These are phyloP conservation scores for Agroathelia rolfsii DNA, from an alignment of 1,284 basidiomycete species.

Conservation along the genomic window DNA sequence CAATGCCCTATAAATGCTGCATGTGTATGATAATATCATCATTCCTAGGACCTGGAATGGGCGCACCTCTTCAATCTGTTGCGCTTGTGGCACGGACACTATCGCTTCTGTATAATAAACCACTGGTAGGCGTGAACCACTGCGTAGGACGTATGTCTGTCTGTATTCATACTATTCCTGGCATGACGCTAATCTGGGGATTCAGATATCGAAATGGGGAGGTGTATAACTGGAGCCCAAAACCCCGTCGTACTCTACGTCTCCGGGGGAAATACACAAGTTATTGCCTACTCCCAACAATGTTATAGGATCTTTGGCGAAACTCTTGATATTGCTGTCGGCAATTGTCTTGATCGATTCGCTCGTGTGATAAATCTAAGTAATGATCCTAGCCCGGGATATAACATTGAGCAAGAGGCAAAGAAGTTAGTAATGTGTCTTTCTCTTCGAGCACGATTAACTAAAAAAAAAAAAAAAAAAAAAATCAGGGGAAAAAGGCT, in stretches of 20 bases:
- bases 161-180: slow-evolving; percentile 2
- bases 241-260: slow-evolving; percentile 98
- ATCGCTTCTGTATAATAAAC: slow-evolving; percentile 81
- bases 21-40: slow-evolving; percentile 4
- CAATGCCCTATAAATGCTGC: too few species aligned
- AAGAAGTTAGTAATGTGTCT: slow-evolving; percentile 48
- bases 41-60: slow-evolving; percentile 88
- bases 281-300: slow-evolving; percentile 96
- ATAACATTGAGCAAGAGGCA: slow-evolving; percentile 95
- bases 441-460: slow-evolving; percentile 7
- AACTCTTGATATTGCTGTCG: slow-evolving; percentile 97
- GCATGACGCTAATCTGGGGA: not conserved
- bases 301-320: slow-evolving; percentile 98
- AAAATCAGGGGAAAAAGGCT: slow-evolving; percentile 59
- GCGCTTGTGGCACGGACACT: slow-evolving; percentile 93
- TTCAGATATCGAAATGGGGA: slow-evolving; percentile 97
- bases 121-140: slow-evolving; percentile 95
- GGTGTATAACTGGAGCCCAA: slow-evolving; percentile 87
- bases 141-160: slow-evolving; percentile 85
- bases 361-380: slow-evolving; percentile 92
- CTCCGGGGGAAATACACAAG: slow-evolving; percentile 98
- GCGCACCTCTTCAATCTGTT: slow-evolving; percentile 91
- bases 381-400: slow-evolving; percentile 97
- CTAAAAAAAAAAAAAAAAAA: too few species aligned
- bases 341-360: slow-evolving; percentile 96